phyloP scores from a whole-genome alignment of 495 filamentous ascomycete species.

The Cryomyces antarcticus region DNA sequence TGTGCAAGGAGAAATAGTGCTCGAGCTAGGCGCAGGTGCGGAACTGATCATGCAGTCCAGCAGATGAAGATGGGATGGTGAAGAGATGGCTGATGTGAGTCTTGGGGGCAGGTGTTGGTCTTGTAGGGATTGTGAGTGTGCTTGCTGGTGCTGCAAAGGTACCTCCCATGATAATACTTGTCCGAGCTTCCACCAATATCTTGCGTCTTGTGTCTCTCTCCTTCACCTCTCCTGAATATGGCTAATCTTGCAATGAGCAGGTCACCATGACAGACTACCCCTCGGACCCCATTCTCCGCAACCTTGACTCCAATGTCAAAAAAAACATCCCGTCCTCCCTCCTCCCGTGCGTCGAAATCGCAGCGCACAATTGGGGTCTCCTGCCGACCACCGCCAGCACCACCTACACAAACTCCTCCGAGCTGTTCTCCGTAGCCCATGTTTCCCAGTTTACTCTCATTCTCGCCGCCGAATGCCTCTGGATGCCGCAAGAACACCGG shows the following conservation, averaged over 20 bases:
- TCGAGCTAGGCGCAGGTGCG: constrained; percentile 44
- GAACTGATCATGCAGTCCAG: constrained; percentile 4
- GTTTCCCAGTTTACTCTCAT: constrained; percentile 41
- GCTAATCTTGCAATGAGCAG: neutral
- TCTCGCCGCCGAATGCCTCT: constrained; percentile 66
- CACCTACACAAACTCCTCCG: neutral
- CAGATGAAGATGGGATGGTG: constrained; percentile 3
- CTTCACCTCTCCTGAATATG: neutral
- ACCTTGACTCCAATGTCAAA: constrained; percentile 39
- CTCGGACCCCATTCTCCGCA: constrained; percentile 33
- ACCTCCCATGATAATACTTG: neutral
- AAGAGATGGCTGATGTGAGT: neutral
- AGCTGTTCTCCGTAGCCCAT: constrained; percentile 27
- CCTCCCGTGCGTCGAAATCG: constrained; percentile 21
- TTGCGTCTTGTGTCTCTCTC: neutral
- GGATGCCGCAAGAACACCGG: constrained; percentile 62
- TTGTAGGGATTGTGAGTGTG: constrained; percentile 47
- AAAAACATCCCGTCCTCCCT: constrained; percentile 25
- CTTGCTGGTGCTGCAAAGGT: constrained; percentile 42
- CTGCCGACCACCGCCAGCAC: constrained; percentile 19
- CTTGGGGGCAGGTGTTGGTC: constrained; percentile 38
- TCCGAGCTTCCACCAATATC: neutral
- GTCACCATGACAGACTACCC: constrained; percentile 61
- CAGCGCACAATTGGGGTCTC: constrained; percentile 59
- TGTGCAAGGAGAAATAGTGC: constrained; percentile 28